phyloP scores from a whole-genome alignment of 2,329 filamentous ascomycete species.

The Arthrobotrys musiformis region DNA sequence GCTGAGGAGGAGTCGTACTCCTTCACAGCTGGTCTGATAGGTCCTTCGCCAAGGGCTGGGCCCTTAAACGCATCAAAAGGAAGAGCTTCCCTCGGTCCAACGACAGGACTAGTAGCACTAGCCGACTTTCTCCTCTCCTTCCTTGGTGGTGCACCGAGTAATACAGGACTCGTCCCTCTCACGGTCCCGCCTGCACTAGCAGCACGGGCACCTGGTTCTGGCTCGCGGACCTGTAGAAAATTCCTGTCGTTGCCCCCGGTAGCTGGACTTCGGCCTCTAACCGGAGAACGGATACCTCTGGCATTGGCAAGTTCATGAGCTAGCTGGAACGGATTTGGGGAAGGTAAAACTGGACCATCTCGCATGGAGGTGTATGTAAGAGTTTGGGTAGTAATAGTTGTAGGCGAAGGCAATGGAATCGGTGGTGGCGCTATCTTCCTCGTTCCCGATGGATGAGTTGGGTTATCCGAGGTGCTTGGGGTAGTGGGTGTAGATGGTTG shows the following conservation, averaged over 20 bases:
- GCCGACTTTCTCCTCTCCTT: slow-evolving; percentile 53
- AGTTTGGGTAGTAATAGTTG: slow-evolving; percentile 47
- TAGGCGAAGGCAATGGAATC: slow-evolving; percentile 49
- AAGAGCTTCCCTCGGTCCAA: slow-evolving; percentile 39
- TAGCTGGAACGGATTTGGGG: slow-evolving; percentile 53
- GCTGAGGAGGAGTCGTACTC: slow-evolving; percentile 38
- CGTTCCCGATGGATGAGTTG: slow-evolving; percentile 48
- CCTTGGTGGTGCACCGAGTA: slow-evolving; percentile 48
- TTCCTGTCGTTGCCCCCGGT: slow-evolving; percentile 40
- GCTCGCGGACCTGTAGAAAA: slow-evolving; percentile 54
- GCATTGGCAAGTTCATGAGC: slow-evolving; percentile 53
- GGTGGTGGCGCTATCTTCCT: slow-evolving; percentile 50
- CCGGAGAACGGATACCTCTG: slow-evolving; percentile 55
- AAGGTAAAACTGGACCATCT: slow-evolving; percentile 43
- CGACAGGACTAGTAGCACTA: slow-evolving; percentile 40
- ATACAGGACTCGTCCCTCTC: slow-evolving; percentile 47
- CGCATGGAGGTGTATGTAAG: slow-evolving; percentile 49
- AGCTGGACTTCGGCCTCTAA: slow-evolving; percentile 55
- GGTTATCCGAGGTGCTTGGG: slow-evolving; percentile 50
- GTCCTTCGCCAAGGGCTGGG: slow-evolving; percentile 28
- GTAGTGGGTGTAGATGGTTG: slow-evolving; percentile 54
- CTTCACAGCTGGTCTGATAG: slow-evolving; percentile 46
- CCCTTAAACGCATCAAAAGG: slow-evolving; percentile 44
- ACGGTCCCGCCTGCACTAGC: slow-evolving; percentile 51
- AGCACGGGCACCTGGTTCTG: slow-evolving; percentile 47